These are phyloP conservation scores for Marasmius oreades DNA, from an alignment of 1,284 basidiomycete species.

Conservation along the genomic window DNA sequence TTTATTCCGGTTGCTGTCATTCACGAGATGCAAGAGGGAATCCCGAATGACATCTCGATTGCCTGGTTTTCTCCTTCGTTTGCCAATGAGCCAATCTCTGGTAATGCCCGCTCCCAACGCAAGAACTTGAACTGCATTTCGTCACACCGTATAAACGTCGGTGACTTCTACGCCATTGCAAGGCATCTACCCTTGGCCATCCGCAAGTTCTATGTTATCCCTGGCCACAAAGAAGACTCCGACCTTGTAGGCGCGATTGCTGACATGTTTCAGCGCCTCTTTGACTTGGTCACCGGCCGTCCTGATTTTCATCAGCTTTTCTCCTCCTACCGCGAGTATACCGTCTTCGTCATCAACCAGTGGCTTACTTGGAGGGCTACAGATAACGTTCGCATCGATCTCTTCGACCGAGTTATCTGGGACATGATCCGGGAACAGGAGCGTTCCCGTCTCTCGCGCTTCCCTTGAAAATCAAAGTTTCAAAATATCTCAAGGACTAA, in stretches of 20 bases:
- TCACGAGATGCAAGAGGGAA: not conserved
- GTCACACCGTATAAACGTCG: not conserved
- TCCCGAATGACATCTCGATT: not conserved
- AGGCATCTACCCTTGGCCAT: not conserved
- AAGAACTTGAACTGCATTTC: not conserved
- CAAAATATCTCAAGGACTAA: too few relatives aligned
- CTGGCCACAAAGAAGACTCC: not conserved
- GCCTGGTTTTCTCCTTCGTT: not conserved
- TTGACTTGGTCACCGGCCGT: not conserved
- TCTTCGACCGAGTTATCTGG: not conserved
- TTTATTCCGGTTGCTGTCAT: not conserved
- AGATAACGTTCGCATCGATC: not conserved
- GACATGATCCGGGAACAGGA: not conserved
- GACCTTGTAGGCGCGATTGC: not conserved
- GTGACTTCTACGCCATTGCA: not conserved
- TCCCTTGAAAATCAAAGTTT: too few relatives aligned
- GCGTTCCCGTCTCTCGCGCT: too few relatives aligned
- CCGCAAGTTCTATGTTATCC: not conserved
- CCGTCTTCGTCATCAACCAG: not conserved
- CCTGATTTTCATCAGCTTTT: not conserved
- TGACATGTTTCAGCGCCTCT: not conserved
- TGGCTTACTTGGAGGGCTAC: not conserved
- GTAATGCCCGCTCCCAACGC: not conserved
- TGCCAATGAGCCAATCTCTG: not conserved
- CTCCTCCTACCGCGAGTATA: not conserved